Percentiles rank a stretch among this genome's conserved stretches.
Conservation (phyloP, 164 flowering plant species). For the Akebia trifoliata region DNA sequence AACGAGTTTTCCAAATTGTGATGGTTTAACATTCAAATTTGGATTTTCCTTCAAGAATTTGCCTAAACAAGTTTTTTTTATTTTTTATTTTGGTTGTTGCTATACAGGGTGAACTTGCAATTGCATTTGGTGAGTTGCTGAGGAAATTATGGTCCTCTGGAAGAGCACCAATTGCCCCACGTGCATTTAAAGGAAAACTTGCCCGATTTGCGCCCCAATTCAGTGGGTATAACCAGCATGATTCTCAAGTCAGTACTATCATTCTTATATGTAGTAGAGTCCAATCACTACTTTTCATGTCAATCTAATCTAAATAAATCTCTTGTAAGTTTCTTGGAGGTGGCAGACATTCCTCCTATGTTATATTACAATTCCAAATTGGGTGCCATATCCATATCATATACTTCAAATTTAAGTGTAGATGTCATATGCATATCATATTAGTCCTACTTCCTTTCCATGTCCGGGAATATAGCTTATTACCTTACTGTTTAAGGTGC, state of each 20-base stretch:
- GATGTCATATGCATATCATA: too few species aligned
- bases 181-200: constrained; percentile 84
- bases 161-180: constrained; percentile 76
- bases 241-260: constrained; percentile 75
- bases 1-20: too few species aligned
- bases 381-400: too few species aligned
- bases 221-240: constrained; percentile 98
- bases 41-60: not conserved
- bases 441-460: too few species aligned
- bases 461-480: too few species aligned
- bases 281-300: too few species aligned
- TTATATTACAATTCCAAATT: too few species aligned
- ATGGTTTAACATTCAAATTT: not conserved
- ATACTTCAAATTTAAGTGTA: too few species aligned
- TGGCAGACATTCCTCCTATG: too few species aligned
- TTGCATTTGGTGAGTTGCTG: constrained; percentile 96
- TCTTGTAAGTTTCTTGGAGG: too few species aligned
- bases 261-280: not conserved
- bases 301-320: too few species aligned
- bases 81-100: constrained; percentile 24
- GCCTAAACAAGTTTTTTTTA: not conserved
- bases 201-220: constrained; percentile 98
- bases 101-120: constrained; percentile 93
- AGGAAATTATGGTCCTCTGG: constrained; percentile 94
- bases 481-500: too few species aligned